Base-by-base conservation (phyloP, 371 early-diverging fungal species). In the Lichtheimia corymbifera region DNA sequence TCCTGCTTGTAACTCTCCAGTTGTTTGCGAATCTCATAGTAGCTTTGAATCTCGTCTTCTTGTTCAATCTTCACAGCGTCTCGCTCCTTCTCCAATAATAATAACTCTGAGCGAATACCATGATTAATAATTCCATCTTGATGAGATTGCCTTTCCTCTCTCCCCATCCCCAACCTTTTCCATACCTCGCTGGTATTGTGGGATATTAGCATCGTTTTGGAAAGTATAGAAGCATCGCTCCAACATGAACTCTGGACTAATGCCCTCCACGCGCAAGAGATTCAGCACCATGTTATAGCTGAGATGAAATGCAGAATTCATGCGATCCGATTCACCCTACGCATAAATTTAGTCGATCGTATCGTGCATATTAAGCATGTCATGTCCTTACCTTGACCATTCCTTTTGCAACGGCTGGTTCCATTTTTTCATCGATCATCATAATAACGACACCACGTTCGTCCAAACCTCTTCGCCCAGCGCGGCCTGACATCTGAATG, bases 261-360 rank as follows among this genome's bases (percentile, higher is more conserved):
- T 83, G 7, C 94, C 97, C 77, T 99, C 99, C 24, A 99, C 96
- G 42, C 99, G 88, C 64, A 97, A 85, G 74, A 99, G 73, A 72
- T 99, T 99, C 49, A 99, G 79, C 30, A 99, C 91, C 99, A 99
- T 99, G 73, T 97, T 96, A 82, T 99, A 99, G n/a, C 93, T 94
- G 43, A 99, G 80, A 63, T 95, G 93, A 86, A 99, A 99, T 3
- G 99, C 99, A 52, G 96, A 95, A 73, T 95, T 90, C 72, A 99
- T 85, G 12, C 91, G 86, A 75, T 99, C 98, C 0, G 97, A 84
- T 63, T 91, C 88, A 53, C 96, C 97, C 76, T 73, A 64, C 12
- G 41, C 35, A 35, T 35, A 9, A 9, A 2, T 11, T 35, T 35
- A 35, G 35, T 11, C 35, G 9, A 35, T 11, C 11, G 35, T 35